Conservation (phyloP, 768 basidiomycete genomes). For the Dendrothele bispora region DNA sequence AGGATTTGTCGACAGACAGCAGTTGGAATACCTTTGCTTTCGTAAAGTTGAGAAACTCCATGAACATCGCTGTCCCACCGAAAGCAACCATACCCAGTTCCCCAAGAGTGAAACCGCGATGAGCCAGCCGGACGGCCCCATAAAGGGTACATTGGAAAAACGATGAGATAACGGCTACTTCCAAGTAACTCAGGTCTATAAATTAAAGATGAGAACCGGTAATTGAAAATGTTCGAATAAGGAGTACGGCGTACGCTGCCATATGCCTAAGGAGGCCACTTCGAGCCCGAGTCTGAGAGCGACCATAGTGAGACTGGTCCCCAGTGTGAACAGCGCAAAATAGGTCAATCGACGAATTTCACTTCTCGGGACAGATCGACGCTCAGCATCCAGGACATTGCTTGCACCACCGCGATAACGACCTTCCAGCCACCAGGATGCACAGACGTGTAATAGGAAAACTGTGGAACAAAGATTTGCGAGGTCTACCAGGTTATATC, state of each 20-base stretch:
- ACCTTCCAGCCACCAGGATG: conserved; percentile 75
- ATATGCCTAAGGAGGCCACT: conserved; percentile 48
- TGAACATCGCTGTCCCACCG: conserved; percentile 81
- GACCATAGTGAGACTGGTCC: conserved; percentile 49
- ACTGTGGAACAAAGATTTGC: conserved; percentile 80
- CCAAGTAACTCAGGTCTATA: conserved; percentile 76
- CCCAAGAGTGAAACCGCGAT: conserved; percentile 93
- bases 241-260: conserved; percentile 60
- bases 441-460: conserved; percentile 73
- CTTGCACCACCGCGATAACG: conserved; percentile 31
- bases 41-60: conserved; percentile 86
- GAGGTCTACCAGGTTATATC: conserved; percentile 76
- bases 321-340: conserved; percentile 64
- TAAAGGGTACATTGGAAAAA: conserved; percentile 95
- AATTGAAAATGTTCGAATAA: conserved; percentile 1
- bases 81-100: conserved; percentile 89
- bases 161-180: conserved; percentile 67
- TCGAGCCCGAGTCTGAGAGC: conserved; percentile 48
- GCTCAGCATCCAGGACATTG: conserved; percentile 60
- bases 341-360: conserved; percentile 62
- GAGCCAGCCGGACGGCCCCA: conserved; percentile 83
- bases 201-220: conserved; percentile 1
- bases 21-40: conserved; percentile 64
- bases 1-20: not conserved
- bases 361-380: conserved; percentile 73